A percentile compares a stretch with the other conserved stretches of the same genome.
phyloP scores from a whole-genome alignment of 2,329 filamentous ascomycete genomes.

The Cladosporium colombiae region DNA sequence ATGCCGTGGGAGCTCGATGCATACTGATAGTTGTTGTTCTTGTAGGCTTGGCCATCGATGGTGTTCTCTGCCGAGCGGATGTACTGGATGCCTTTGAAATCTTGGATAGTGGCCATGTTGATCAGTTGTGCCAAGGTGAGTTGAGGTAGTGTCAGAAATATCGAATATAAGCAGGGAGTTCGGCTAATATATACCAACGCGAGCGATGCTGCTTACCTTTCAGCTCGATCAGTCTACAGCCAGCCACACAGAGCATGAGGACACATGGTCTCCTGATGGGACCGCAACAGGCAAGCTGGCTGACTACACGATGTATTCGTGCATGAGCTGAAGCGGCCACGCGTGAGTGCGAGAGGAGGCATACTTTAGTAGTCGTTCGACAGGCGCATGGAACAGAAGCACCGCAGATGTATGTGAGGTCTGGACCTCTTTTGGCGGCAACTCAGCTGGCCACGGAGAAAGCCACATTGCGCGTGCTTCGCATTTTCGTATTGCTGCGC shows the following conservation, averaged over 20 bases:
- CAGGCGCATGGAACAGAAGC: neutral
- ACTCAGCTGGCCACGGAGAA: neutral
- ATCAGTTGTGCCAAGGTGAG: neutral
- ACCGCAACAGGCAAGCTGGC: neutral
- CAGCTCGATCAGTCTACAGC: neutral
- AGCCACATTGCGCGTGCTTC: neutral
- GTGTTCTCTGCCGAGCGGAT: constrained; percentile 9
- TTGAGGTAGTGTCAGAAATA: neutral
- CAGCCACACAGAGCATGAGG: neutral
- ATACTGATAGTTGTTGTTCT: constrained; percentile 39
- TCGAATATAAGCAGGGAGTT: neutral
- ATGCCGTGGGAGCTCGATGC: constrained; percentile 46
- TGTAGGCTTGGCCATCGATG: constrained; percentile 14
- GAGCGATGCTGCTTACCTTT: neutral
- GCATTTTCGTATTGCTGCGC: neutral
- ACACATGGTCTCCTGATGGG: neutral
- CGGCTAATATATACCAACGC: neutral
- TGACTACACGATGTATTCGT: neutral
- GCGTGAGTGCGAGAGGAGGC: neutral
- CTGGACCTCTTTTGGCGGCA: neutral
- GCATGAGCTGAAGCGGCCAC: neutral
- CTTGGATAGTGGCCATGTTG: constrained; percentile 19
- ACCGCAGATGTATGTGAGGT: neutral
- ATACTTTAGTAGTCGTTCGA: neutral
- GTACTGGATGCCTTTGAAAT: constrained; percentile 17